Conservation (phyloP, 106 monocot genomes). For the Allium cepa region DNA sequence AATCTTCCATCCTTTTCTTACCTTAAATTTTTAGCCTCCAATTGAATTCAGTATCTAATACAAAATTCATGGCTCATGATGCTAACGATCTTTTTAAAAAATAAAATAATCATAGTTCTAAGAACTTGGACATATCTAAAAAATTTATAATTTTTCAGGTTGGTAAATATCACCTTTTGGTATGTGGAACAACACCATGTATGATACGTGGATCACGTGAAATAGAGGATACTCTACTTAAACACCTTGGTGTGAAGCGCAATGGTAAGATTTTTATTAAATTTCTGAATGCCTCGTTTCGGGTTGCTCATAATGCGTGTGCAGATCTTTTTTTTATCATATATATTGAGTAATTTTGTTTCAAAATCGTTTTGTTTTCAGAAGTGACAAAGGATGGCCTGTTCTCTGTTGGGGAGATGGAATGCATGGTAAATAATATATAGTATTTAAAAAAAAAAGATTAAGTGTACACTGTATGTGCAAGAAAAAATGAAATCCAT, state of each 20-base stretch:
- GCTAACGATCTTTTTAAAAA: too few relatives aligned
- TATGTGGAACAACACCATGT: conserved; percentile 97
- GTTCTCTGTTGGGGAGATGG: conserved; percentile 98
- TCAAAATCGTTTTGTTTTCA: conserved; percentile 22
- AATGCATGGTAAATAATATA: conserved; percentile 73
- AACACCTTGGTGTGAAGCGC: conserved; percentile 92
- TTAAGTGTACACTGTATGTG: too few relatives aligned
- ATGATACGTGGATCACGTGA: conserved; percentile 97
- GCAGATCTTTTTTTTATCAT: not conserved
- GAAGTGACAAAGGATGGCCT: conserved; percentile 95
- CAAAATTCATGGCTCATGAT: too few relatives aligned
- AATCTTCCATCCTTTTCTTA: too few relatives aligned
- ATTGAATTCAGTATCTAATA: too few relatives aligned
- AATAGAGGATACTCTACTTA: conserved; percentile 78
- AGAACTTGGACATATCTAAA: not conserved
- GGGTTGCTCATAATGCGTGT: not conserved
- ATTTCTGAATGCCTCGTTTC: not conserved
- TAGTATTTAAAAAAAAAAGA: not conserved
- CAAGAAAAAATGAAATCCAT: too few relatives aligned
- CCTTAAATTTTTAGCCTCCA: too few relatives aligned
- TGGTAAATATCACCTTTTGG: conserved; percentile 91
- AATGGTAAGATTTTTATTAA: conserved; percentile 40
- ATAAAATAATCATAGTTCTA: too few relatives aligned
- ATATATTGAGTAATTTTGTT: not conserved
- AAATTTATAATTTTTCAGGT: conserved; percentile 40